Evolutionary conservation across 202 grass and related monocot species (phyloP).

Genomic region (Bolboschoenoplectus hybrid): DNA sequence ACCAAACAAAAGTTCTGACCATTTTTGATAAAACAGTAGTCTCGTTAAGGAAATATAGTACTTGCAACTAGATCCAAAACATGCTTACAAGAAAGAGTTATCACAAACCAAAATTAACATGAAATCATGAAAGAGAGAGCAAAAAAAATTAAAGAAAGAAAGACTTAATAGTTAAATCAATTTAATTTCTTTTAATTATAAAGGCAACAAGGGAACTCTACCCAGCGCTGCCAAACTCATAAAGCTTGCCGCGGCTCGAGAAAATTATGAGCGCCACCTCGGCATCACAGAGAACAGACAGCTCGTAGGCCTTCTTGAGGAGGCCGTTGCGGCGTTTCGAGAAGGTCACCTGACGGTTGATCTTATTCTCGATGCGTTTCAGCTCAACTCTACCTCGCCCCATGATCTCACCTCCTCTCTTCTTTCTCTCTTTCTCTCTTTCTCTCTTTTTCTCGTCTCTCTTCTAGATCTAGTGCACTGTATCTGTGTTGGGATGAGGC

Average conservation of each 20-base stretch:
- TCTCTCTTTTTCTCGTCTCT: background rate
- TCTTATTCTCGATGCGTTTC: conserved; percentile 80
- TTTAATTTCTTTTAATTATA: conserved; percentile 29
- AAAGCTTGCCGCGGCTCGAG: conserved; percentile 83
- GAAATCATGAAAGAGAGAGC: background rate
- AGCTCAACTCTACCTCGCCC: conserved; percentile 59
- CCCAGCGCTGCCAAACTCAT: conserved; percentile 73
- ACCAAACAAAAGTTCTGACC: conserved; percentile 20
- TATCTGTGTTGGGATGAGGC: conserved; percentile 18
- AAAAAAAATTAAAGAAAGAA: background rate
- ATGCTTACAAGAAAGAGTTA: background rate
- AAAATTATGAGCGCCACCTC: conserved; percentile 79
- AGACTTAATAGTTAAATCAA: conserved; percentile 28
- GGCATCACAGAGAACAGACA: conserved; percentile 73
- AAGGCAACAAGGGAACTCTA: conserved; percentile 13
- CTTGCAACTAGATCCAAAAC: background rate
- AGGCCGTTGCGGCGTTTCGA: conserved; percentile 68
- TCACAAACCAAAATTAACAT: conserved; percentile 14
- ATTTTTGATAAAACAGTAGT: conserved; percentile 36
- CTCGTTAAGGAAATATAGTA: conserved; percentile 19
- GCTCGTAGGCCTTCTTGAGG: conserved; percentile 78
- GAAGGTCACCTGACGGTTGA: conserved; percentile 79
- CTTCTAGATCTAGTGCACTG: conserved; percentile 41
- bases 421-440: background rate
- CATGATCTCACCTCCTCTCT: conserved; percentile 36